Evolutionary conservation across 768 basidiomycete genomes (phyloP).

Genomic region (Lactarius sp.): DNA sequence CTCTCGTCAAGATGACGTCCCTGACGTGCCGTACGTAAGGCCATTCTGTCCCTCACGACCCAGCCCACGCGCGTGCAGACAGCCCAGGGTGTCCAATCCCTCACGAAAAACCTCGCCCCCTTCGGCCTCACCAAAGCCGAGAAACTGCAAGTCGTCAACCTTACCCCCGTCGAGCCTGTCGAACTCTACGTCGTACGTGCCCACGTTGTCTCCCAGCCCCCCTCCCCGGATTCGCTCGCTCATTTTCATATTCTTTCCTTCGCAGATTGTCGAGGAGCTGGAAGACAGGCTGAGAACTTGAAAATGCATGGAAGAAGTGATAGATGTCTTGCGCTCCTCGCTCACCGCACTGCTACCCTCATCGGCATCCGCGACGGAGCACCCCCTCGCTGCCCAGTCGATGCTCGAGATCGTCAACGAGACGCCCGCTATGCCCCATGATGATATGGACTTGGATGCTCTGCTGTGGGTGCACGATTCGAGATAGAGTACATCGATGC

Average conservation of each 20-base stretch:
- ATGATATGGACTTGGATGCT: constrained; percentile 8
- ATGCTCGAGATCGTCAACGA: constrained; percentile 15
- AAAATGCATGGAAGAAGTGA: constrained; percentile 61
- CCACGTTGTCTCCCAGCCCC: neutral
- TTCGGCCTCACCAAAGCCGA: constrained; percentile 84
- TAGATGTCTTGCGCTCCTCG: constrained; percentile 50
- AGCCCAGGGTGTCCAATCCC: constrained; percentile 53
- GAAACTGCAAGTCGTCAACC: constrained; percentile 89
- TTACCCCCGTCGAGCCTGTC: constrained; percentile 67
- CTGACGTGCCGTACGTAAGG: constrained; percentile 40
- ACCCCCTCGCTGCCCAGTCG: neutral
- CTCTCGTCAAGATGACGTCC: neutral
- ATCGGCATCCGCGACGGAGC: neutral
- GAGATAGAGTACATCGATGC: constrained; percentile 23
- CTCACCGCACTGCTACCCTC: constrained; percentile 25
- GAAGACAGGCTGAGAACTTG: constrained; percentile 65
- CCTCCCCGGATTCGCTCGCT: neutral
- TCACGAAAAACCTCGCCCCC: constrained; percentile 61
- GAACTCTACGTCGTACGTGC: constrained; percentile 82
- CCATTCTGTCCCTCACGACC: constrained; percentile 78
- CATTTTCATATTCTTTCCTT: neutral
- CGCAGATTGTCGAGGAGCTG: constrained; percentile 88
- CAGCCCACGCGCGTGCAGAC: constrained; percentile 67
- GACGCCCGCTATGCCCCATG: neutral
- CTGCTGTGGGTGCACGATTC: constrained; percentile 17